phyloP scores from a whole-genome alignment of 192 early-diverging fungal species.

The Coemansia sp. region DNA sequence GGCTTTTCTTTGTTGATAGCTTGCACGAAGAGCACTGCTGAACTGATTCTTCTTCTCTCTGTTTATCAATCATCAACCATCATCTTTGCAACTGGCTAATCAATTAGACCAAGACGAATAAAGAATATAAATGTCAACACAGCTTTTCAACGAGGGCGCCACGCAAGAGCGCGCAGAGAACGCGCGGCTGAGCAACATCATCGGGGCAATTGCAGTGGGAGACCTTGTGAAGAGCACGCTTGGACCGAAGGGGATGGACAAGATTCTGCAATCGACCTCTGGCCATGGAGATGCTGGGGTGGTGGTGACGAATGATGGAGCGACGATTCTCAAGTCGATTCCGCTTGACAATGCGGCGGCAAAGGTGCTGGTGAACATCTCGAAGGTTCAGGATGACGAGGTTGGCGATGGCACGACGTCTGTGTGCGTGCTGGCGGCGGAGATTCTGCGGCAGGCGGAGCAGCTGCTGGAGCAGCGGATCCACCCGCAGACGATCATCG shows the following conservation, averaged over 20 bases:
- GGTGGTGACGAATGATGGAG: constrained; percentile 97
- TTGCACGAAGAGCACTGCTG: too few relatives aligned
- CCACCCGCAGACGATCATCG: constrained; percentile 96
- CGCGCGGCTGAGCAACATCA: constrained; percentile 86
- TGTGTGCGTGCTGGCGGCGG: constrained; percentile 95
- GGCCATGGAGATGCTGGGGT: constrained; percentile 68
- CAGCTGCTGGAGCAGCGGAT: constrained; percentile 89
- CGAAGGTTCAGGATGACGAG: constrained; percentile 99
- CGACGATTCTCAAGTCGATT: constrained; percentile 98
- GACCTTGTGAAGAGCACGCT: constrained; percentile 97
- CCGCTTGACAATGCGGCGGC: constrained; percentile 97
- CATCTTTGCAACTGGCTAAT: too few relatives aligned
- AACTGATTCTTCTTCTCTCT: too few relatives aligned
- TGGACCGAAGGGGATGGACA: constrained; percentile 99
- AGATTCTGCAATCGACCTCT: constrained; percentile 88
- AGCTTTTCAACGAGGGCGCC: constrained; percentile 93
- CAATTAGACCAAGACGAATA: neutral
- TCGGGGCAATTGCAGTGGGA: constrained; percentile 98
- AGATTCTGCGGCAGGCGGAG: constrained; percentile 93
- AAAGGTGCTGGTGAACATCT: constrained; percentile 97
- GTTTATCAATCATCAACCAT: too few relatives aligned
- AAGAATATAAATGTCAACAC: constrained; percentile 54
- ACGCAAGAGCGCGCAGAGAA: constrained; percentile 97
- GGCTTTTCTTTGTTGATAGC: too few relatives aligned
- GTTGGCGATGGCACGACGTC: constrained; percentile 99